Evolutionary conservation across 192 early-diverging fungal species (phyloP), one percentile per base, ranked within the genome.

Genomic region (Fimicolochytrium jonesii): DNA sequence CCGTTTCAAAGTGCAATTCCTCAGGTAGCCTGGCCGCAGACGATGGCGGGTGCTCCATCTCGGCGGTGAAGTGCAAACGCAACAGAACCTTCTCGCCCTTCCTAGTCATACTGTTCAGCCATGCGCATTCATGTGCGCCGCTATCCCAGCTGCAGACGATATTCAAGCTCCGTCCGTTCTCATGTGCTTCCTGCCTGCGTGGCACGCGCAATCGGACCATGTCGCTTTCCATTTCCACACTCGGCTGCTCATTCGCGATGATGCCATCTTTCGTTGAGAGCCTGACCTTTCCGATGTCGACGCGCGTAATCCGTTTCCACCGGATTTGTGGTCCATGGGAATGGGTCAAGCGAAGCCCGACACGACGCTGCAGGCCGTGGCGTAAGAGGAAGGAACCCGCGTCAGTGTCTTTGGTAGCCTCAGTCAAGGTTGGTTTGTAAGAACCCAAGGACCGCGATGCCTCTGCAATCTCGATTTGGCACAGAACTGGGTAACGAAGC

Each of bases 341-440:
- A 35, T 76, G 74, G 1, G 67, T 57, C 11, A 76, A 43, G 26
- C 52, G 32, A 4, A 76, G 10, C 7, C 29, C 39, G 15, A 76
- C 29, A 31, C 67, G 65, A 4, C 74, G 41, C 51, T 76, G 74
- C 25, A 76, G 59, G 15, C 74, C 74, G 39, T 76, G 74, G 13
- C 74, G 65, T 18, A 73, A 34, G 41, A 64, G 52, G 44, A 76
- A 76, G 7, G 56, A 34, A 56, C 64, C 67, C 6, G 68, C 47
- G 36, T 67, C 43, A 3, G 25, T 13, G 36, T 43, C 47, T 45
- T 36, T 15, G 11, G 39, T 34, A 18, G 66, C 42, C 51, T 73
- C 61, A 2, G 74, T 70, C 10, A 70, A 66, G 18, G 67, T 64
- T 22, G 47, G 36, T 44, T 73, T 76, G 53, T 74, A 76, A 17